phyloP scores from a whole-genome alignment of 2,329 filamentous ascomycete genomes.

The Diaporthe eres region DNA sequence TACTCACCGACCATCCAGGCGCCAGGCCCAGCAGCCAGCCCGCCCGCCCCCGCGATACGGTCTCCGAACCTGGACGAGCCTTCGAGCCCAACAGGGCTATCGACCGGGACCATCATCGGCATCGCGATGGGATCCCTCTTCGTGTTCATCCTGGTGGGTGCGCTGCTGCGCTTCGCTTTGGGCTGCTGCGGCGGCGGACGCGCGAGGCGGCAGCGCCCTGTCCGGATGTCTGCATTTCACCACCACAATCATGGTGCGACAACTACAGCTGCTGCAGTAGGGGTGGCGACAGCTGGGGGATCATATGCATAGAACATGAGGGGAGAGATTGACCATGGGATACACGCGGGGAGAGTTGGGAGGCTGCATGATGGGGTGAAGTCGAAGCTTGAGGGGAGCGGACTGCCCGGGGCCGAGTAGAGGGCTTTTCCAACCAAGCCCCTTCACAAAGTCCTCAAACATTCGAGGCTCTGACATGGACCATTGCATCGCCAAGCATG shows the following conservation, averaged over 20 bases:
- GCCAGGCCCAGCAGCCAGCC: background rate
- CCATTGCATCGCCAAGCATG: no score
- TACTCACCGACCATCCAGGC: background rate
- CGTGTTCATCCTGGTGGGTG: background rate
- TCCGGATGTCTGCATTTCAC: background rate
- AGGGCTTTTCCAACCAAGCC: no score
- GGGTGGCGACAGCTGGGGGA: background rate
- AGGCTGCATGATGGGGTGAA: background rate
- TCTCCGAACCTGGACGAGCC: background rate
- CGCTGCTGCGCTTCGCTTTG: background rate
- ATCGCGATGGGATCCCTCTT: background rate
- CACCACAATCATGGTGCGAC: background rate
- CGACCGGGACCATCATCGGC: background rate
- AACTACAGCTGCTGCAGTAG: background rate
- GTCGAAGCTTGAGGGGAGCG: background rate
- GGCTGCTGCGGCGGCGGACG: background rate
- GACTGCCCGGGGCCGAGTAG: no score
- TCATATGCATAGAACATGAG: background rate
- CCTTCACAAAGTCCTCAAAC: no score
- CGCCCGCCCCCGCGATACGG: background rate
- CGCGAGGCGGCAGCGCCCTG: background rate
- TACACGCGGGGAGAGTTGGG: background rate
- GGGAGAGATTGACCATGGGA: background rate
- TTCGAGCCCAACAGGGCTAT: background rate
- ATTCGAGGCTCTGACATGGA: no score